Evolutionary conservation across 306 rosid species (phyloP), one percentile per base, ranked within the genome.

Genomic region (Vicia villosa): DNA sequence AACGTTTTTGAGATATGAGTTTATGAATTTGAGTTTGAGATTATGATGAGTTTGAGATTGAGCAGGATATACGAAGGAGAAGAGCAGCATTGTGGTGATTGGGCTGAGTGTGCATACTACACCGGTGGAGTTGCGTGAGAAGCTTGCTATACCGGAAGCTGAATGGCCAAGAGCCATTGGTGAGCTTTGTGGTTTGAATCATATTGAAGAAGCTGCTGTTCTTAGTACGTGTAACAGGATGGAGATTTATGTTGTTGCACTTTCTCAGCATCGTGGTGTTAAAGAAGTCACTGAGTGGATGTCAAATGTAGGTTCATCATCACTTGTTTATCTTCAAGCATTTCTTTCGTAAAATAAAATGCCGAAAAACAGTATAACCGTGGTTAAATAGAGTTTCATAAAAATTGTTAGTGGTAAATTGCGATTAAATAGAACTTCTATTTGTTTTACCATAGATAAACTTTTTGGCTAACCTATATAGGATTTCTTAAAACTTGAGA

Each of bases 281-380:
- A 95, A 95, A 86, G 99, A 95, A 85, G 97, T 95, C 81, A 95
- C 97, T 0, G 97, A 95, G 68, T 95, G 99, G 99, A 95, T 95
- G 99, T 95, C 99, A 17, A 91, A 82, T 85, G 99, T 94, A 61
- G 10, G 80, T 32, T 32, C 77, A 34, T 34, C 10, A 45, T 15
- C 26, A 21, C 59, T 52, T 70, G n/a, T 64, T 42, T 14, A 20
- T 38, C 47, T 19, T 10, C 11, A 52, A 10, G 8, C 58, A 51
- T 3, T 11, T 37, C 11, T 2, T 19, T 3, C 22, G 4, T n/a
- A 17, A 17, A 63, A 10, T 13, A 11, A 15, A 16, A 17, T 34
- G 38, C 0, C 6, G 2, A 32, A 5, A 32, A 6, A 6, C 9
- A 1, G 2, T 32, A 32, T 1, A 7, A 32, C 1, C 5, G 1